Conservation (phyloP, 768 basidiomycete species). For the Tephrocybe rancida region DNA sequence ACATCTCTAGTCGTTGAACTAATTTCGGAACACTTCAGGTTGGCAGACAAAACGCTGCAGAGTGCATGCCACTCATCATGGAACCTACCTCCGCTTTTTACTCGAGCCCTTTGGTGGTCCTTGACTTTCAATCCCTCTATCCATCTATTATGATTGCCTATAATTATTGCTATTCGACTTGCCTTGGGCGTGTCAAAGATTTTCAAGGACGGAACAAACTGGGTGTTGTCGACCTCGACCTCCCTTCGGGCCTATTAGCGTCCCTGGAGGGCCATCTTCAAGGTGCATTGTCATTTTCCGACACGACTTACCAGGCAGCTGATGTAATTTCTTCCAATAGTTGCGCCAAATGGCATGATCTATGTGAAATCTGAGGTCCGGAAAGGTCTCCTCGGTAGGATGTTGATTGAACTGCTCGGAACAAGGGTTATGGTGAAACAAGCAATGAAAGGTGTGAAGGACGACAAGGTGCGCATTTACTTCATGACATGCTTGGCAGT, state of each 20-base stretch:
- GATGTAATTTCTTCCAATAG: constrained; percentile 42
- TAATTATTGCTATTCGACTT: constrained; percentile 97
- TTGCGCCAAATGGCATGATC: constrained; percentile 94
- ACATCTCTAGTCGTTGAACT: not conserved
- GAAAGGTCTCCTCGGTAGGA: constrained; percentile 83
- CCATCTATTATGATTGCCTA: constrained; percentile 99
- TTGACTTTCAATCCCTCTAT: constrained; percentile 97
- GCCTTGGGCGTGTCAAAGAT: constrained; percentile 84
- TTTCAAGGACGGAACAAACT: constrained; percentile 90
- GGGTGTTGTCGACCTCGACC: constrained; percentile 76
- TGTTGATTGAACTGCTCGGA: constrained; percentile 91
- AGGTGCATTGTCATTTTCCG: constrained; percentile 47
- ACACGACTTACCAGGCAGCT: not conserved
- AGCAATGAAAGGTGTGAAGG: constrained; percentile 82
- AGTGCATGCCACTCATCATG: constrained; percentile 94
- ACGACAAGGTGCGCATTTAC: constrained; percentile 64
- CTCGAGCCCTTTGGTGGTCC: constrained; percentile 86
- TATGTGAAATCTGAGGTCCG: constrained; percentile 88
- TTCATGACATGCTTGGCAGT: not conserved
- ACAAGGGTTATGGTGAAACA: constrained; percentile 98
- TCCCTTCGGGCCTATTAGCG: constrained; percentile 67
- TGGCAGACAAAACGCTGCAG: constrained; percentile 93
- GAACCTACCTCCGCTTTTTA: constrained; percentile 95
- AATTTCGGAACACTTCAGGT: constrained; percentile 54
- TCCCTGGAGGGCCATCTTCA: constrained; percentile 76